These are phyloP conservation scores for Syncephalis plumigaleata DNA, from an alignment of 371 early-diverging fungal species.

Conservation along the genomic window DNA sequence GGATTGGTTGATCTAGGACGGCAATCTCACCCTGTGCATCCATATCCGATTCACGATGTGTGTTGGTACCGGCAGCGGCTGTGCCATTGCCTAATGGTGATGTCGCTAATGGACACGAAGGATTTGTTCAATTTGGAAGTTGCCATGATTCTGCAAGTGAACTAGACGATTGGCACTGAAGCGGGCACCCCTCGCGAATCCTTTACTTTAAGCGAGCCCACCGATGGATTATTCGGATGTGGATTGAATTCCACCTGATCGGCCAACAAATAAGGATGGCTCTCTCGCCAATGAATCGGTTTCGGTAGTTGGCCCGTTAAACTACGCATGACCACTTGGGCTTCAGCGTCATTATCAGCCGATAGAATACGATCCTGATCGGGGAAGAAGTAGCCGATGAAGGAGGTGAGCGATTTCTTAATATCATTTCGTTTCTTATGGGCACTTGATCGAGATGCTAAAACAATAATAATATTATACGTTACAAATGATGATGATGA, in stretches of 20 bases:
- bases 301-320: constrained; percentile 60
- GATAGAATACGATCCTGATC: constrained; percentile 50
- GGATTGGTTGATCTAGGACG: constrained; percentile 41
- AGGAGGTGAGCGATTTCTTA: constrained; percentile 65
- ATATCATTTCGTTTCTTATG: constrained; percentile 46
- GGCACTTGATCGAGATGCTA: constrained; percentile 41
- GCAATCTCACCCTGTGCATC: constrained; percentile 20
- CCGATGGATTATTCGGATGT: constrained; percentile 14
- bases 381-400: constrained; percentile 76
- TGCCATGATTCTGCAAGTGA: constrained; percentile 80
- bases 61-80: no score
- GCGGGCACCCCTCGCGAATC: constrained; percentile 58
- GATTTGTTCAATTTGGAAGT: constrained; percentile 72
- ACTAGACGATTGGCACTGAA: constrained; percentile 78
- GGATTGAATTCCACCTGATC: constrained; percentile 46
- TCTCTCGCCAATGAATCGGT: constrained; percentile 71
- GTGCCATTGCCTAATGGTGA: no score
- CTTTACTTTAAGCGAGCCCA: constrained; percentile 66
- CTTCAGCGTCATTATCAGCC: constrained; percentile 29
- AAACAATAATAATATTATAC: no score
- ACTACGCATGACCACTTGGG: constrained; percentile 35
- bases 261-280: constrained; percentile 71
- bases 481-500: no score
- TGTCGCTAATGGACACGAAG: constrained; percentile 7
- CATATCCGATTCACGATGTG: constrained; percentile 8